Evolutionary conservation across 2,329 filamentous ascomycete genomes (phyloP).

Genomic region (Lanzia echinophila): DNA sequence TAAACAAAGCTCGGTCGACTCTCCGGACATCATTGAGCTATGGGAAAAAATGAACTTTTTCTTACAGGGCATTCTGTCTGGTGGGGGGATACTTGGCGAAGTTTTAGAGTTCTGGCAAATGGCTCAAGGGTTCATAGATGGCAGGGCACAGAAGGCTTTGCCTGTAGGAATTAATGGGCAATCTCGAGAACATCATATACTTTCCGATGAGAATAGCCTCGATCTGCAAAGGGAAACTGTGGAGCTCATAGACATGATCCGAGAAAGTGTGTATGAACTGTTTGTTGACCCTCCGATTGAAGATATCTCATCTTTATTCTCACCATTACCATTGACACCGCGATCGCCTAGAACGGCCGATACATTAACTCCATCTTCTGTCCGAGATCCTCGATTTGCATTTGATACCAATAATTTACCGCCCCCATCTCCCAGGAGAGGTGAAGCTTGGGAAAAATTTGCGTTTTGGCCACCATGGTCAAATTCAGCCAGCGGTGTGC

Average conservation of each 20-base stretch:
- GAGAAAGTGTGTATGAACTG: constrained; percentile 72
- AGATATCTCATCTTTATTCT: constrained; percentile 81
- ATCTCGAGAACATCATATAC: constrained; percentile 71
- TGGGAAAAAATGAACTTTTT: constrained; percentile 86
- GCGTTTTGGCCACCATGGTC: constrained; percentile 95
- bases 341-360: constrained; percentile 54
- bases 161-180: constrained; percentile 77
- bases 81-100: constrained; percentile 78
- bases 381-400: constrained; percentile 68
- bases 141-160: constrained; percentile 71
- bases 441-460: constrained; percentile 86
- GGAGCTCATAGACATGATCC: constrained; percentile 77
- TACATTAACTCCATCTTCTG: constrained; percentile 44
- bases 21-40: constrained; percentile 73
- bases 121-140: constrained; percentile 81
- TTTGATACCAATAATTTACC: constrained; percentile 74
- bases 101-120: constrained; percentile 92
- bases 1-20: constrained; percentile 62
- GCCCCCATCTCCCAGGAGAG: constrained; percentile 66
- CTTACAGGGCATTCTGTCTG: constrained; percentile 65
- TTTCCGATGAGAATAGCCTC: constrained; percentile 62
- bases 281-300: constrained; percentile 86
- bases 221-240: constrained; percentile 71
- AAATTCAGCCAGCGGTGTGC: constrained; percentile 85
- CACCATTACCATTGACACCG: constrained; percentile 66